phyloP scores from a whole-genome alignment of 148 eudicot genomes.

The Diospyros lotus region DNA sequence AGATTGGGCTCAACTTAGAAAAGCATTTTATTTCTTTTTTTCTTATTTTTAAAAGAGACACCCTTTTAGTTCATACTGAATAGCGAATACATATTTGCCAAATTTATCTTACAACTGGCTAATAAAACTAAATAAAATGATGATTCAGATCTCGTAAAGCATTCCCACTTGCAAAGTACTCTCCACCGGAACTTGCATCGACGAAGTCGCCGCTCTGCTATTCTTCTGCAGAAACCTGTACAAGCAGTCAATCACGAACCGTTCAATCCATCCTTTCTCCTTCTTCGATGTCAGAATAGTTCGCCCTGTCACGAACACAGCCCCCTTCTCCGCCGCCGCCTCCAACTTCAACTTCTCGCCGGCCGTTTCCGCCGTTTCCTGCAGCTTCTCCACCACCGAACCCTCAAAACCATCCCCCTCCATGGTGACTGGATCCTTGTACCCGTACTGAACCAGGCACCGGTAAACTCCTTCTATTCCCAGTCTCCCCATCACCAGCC shows the following conservation, averaged over 20 bases:
- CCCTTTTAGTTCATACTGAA: no score
- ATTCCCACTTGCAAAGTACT: conserved; percentile 29
- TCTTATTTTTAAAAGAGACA: no score
- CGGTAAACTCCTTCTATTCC: background rate
- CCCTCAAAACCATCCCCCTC: background rate
- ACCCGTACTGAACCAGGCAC: conserved; percentile 7
- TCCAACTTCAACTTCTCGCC: conserved; percentile 8
- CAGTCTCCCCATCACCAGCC: background rate
- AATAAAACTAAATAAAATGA: no score
- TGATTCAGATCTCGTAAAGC: conserved; percentile 18
- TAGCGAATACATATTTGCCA: no score
- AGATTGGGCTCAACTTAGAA: no score
- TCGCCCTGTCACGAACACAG: conserved; percentile 15
- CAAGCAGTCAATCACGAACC: conserved; percentile 19
- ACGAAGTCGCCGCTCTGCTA: conserved; percentile 20
- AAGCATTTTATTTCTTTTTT: no score
- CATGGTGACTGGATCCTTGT: background rate
- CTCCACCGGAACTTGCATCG: conserved; percentile 8
- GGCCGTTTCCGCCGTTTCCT: background rate
- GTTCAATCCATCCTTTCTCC: conserved; percentile 3
- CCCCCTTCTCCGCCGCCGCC: background rate
- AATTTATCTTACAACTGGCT: no score
- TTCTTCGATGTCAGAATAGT: conserved; percentile 14
- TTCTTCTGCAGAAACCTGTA: conserved; percentile 30
- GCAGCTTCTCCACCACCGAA: conserved; percentile 5